These are phyloP conservation scores for Bocquillonia castaneifolia DNA, from an alignment of 441 rosid genomes.

Conservation along the genomic window DNA sequence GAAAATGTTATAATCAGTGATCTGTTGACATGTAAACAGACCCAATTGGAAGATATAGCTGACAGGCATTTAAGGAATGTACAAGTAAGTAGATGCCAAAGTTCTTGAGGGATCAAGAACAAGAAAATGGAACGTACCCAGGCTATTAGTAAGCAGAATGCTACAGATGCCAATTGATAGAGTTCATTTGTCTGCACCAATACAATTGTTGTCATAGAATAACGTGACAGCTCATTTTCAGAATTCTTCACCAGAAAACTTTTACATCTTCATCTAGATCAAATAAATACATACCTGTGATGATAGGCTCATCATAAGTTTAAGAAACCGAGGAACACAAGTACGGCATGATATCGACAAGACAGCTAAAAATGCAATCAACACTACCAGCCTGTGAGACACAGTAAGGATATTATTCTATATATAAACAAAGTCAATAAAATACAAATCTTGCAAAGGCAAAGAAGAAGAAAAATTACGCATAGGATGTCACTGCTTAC, in stretches of 20 bases:
- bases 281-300: slow-evolving; percentile 55
- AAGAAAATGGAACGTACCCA: slow-evolving; percentile 22
- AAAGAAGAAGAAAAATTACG: not conserved
- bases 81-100: not conserved
- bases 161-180: slow-evolving; percentile 85
- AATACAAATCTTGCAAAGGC: not conserved
- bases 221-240: slow-evolving; percentile 6
- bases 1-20: not conserved
- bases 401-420: not conserved
- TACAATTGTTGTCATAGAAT: slow-evolving; percentile 23
- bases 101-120: slow-evolving; percentile 2
- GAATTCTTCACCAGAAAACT: not conserved
- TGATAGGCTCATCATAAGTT: slow-evolving; percentile 90
- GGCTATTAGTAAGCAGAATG: slow-evolving; percentile 94
- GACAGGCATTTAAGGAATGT: not conserved
- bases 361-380: slow-evolving; percentile 71
- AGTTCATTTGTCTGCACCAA: slow-evolving; percentile 87
- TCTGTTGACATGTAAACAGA: not conserved
- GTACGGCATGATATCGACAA: slow-evolving; percentile 68
- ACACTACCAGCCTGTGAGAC: slow-evolving; percentile 58
- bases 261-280: not conserved
- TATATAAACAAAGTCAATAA: not conserved
- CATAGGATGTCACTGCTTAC: not conserved
- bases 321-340: slow-evolving; percentile 87
- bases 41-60: slow-evolving; percentile 3